Evolutionary conservation across 2,329 filamentous ascomycete genomes (phyloP).

Genomic region (Rosellinia necatrix): DNA sequence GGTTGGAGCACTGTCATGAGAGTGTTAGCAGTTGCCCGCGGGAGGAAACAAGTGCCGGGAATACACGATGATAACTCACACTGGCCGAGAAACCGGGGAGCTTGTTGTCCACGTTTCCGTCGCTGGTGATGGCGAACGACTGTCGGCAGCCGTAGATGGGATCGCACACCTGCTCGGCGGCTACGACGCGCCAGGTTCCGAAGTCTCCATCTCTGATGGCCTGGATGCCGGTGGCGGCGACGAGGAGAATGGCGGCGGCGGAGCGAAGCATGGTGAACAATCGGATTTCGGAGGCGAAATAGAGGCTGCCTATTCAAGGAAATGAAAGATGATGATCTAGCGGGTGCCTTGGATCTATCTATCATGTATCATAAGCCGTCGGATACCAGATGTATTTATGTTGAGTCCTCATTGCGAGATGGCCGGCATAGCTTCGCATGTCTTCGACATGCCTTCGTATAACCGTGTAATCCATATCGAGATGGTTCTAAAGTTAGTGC

Average conservation of each 20-base stretch:
- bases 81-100: neutral
- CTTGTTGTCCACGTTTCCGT: neutral
- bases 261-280: neutral
- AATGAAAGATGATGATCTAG: neutral
- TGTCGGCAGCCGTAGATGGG: neutral
- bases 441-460: neutral
- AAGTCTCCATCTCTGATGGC: neutral
- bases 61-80: neutral
- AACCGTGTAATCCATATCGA: neutral
- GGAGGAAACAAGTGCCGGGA: neutral
- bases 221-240: neutral
- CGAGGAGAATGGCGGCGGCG: neutral
- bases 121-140: neutral
- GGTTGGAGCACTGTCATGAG: neutral
- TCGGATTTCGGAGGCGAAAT: neutral
- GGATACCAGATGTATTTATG: neutral
- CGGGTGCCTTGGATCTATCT: neutral
- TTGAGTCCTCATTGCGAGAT: neutral
- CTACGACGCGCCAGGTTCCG: neutral
- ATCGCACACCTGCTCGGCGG: neutral
- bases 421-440: no score
- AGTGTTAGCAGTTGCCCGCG: neutral
- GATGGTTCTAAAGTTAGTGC: neutral
- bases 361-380: neutral
- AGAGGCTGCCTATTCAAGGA: no score